Percentiles rank a stretch among this genome's conserved stretches.
These are phyloP conservation scores for Flaveria brownii DNA, from an alignment of 129 eudicot species.

Conservation along the genomic window DNA sequence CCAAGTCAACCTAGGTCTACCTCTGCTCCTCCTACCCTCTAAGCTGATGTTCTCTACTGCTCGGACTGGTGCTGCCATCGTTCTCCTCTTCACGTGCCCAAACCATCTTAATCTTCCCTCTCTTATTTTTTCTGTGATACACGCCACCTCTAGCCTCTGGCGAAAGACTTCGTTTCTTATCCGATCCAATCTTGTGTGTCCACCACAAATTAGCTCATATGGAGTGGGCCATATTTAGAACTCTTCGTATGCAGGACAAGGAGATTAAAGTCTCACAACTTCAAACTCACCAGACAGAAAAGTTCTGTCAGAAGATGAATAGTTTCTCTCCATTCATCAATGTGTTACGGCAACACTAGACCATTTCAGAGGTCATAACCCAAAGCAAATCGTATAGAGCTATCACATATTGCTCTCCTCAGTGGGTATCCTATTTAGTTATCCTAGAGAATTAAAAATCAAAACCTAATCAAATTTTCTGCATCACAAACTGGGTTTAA, in stretches of 20 bases:
- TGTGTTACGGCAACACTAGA: slow-evolving; percentile 13
- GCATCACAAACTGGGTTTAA: neutral
- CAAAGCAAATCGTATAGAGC: neutral
- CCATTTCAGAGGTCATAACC: slow-evolving; percentile 14
- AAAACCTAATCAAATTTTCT: neutral
- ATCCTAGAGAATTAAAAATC: neutral
- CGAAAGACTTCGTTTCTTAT: too few relatives aligned
- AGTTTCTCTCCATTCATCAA: slow-evolving; percentile 12
- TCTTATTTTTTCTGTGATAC: too few relatives aligned
- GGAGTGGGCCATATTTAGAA: neutral
- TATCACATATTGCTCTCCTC: slow-evolving; percentile 9
- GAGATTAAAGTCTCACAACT: slow-evolving; percentile 11
- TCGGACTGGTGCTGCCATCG: too few relatives aligned
- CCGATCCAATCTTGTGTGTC: too few relatives aligned
- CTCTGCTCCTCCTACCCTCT: too few relatives aligned
- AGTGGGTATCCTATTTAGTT: neutral
- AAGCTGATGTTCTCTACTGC: too few relatives aligned
- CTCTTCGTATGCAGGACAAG: slow-evolving; percentile 1
- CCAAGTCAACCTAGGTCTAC: too few relatives aligned
- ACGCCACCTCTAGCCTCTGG: too few relatives aligned
- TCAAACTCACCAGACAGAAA: slow-evolving; percentile 2
- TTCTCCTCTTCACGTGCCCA: too few relatives aligned
- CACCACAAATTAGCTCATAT: neutral
- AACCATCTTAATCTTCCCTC: too few relatives aligned
- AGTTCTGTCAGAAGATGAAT: neutral